Percentiles rank a stretch among this genome's conserved stretches.
These are phyloP conservation scores for Suhomyces sp. DNA, from an alignment of 805 yeast genomes.

Conservation along the genomic window DNA sequence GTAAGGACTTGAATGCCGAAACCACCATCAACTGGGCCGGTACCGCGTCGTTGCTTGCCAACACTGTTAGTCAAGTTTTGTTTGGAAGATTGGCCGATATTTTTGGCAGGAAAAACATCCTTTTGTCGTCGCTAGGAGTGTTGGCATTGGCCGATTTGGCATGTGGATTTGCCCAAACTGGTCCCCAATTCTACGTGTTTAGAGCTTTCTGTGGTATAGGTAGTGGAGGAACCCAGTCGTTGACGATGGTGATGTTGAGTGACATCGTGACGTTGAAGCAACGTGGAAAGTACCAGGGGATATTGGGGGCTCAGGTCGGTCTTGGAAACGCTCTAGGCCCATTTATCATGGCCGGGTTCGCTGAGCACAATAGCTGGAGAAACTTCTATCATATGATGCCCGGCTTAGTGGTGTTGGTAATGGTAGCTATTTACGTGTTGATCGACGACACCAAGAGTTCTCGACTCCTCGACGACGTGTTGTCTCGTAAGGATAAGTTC, in stretches of 20 bases:
- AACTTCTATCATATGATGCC: constrained; percentile 21
- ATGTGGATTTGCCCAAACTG: constrained; percentile 41
- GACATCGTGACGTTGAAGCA: constrained; percentile 54
- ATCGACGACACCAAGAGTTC: constrained; percentile 13
- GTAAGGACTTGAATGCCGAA: constrained; percentile 17
- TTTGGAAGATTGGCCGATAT: constrained; percentile 71
- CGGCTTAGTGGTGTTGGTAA: constrained; percentile 14
- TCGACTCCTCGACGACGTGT: constrained; percentile 18
- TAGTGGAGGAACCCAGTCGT: constrained; percentile 52
- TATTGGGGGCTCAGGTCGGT: constrained; percentile 23
- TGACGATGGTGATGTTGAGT: constrained; percentile 51
- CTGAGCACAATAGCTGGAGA: constrained; percentile 18
- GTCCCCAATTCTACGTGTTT: constrained; percentile 45
- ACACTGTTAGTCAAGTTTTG: constrained; percentile 71
- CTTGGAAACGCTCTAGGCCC: constrained; percentile 24
- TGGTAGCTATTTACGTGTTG: constrained; percentile 13
- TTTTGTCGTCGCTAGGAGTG: constrained; percentile 43
- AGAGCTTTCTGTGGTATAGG: constrained; percentile 61
- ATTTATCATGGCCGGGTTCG: constrained; percentile 20
- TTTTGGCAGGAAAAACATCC: constrained; percentile 49
- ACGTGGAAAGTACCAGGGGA: constrained; percentile 54
- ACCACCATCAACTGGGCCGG: constrained; percentile 58
- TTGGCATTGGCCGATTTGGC: constrained; percentile 44
- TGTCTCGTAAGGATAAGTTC: constrained; percentile 35
- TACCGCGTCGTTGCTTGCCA: constrained; percentile 64